These are phyloP conservation scores for Lojkania enalia DNA, from an alignment of 2,329 filamentous ascomycete species.

Conservation along the genomic window DNA sequence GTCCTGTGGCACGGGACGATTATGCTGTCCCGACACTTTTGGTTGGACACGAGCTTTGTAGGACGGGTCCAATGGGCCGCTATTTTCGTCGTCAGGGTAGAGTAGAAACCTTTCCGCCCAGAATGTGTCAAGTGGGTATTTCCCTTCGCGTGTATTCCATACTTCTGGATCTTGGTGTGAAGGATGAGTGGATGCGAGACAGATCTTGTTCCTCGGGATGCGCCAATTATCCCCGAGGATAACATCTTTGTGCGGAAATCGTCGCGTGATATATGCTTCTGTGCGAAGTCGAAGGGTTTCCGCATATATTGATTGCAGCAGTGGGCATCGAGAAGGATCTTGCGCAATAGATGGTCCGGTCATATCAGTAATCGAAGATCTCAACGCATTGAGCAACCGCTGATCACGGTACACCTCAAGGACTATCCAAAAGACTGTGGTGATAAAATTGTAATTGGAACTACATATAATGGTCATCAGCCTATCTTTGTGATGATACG, in stretches of 20 bases:
- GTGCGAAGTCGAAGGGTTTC: constrained; percentile 38
- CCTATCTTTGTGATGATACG: no score
- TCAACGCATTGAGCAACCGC: no score
- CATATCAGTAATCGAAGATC: not conserved
- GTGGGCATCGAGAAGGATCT: not conserved
- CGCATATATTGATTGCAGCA: constrained; percentile 42
- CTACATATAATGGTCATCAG: not conserved
- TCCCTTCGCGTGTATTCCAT: constrained; percentile 32
- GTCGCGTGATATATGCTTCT: constrained; percentile 15
- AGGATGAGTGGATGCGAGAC: constrained; percentile 28
- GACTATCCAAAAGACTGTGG: not conserved
- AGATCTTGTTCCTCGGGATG: constrained; percentile 28
- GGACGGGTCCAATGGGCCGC: not conserved
- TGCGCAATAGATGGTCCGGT: not conserved
- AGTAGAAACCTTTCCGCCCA: constrained; percentile 40
- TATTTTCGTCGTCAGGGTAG: not conserved
- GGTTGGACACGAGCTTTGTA: constrained; percentile 20
- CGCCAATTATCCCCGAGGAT: constrained; percentile 5
- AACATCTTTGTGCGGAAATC: not conserved
- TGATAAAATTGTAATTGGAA: not conserved
- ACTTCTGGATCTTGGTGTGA: constrained; percentile 25
- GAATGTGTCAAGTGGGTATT: constrained; percentile 32
- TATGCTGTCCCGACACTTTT: no score
- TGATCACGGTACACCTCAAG: not conserved
- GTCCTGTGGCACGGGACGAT: no score